Base-by-base conservation (phyloP, 805 yeast species). In the Hanseniaspora thailandica region DNA sequence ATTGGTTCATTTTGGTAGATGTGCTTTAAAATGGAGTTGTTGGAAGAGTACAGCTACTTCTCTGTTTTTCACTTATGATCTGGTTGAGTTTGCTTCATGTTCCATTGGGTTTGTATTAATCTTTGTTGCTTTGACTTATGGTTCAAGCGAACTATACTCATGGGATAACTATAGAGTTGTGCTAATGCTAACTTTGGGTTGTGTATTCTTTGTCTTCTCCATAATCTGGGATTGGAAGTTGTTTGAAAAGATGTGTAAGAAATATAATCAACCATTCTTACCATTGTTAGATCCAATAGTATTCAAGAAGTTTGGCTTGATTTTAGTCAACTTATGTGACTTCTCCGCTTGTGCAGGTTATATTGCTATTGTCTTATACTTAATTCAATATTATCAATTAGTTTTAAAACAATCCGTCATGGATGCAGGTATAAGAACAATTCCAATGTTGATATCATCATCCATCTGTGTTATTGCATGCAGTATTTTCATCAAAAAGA, bases 71-170 rank as follows among this genome's bases (percentile, higher is more conserved):
- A 46, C 45, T 28, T 57, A 58, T 38, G 66, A 62, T 47, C 47
- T 63, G 12, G n/a, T 61, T 28, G 66, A 62, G 22, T 61, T 60
- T 47, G 22, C 59, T 4, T 17, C 63, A n/a, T 57, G 59, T 26
- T 56, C 61, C 7, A 55, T 62, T 17, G 65, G 65, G 3, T 41
- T 60, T 22, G 59, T 60, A 19, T 46, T 61, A 17, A 41, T 63
- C 19, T 49, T 62, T 17, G 46, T 63, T 38, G 67, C 58, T 1
- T 44, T 63, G 33, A 62, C 65, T 8, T 61, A 59, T 47, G 81
- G 82, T 17, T 87, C 86, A 34, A 86, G 86, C 2, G 67, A 75
- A 8, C 67, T 74, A 10, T 80, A 72, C 60, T 62, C 68, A 0
- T 83, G 88, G 88, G 59, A 71, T 58, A 74, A 74, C 13, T 63